These are phyloP conservation scores for Pythium myriotylum DNA, from an alignment of 352 stramenopile species.

Conservation along the genomic window DNA sequence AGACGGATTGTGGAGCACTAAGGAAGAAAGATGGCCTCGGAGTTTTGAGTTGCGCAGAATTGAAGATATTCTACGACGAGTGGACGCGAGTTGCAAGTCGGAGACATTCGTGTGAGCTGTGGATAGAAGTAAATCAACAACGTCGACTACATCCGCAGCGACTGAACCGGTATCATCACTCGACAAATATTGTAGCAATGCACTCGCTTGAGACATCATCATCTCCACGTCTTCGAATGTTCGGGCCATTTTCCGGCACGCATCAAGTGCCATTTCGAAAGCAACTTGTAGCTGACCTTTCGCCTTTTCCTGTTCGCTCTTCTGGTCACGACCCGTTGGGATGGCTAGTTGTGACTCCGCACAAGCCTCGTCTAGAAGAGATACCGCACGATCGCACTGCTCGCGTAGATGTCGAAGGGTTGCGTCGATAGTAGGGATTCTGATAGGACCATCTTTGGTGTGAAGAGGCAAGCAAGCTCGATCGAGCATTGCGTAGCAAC, in stretches of 20 bases:
- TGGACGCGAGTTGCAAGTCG: constrained; percentile 22
- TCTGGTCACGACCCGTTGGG: constrained; percentile 37
- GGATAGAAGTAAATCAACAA: constrained; percentile 25
- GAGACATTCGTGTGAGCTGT: constrained; percentile 2
- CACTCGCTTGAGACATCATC: constrained; percentile 53
- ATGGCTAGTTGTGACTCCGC: constrained; percentile 68
- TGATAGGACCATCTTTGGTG: constrained; percentile 12
- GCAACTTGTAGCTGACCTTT: constrained; percentile 65
- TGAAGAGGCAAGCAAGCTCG: constrained; percentile 33
- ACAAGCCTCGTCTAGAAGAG: constrained; percentile 62
- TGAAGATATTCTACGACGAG: constrained; percentile 36
- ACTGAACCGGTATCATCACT: background rate
- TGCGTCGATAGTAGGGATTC: constrained; percentile 38
- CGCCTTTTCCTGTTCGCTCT: constrained; percentile 43
- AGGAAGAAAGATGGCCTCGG: constrained; percentile 35
- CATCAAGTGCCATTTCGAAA: constrained; percentile 81
- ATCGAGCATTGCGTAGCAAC: constrained; percentile 59
- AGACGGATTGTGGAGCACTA: constrained; percentile 52
- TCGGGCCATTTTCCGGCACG: constrained; percentile 63
- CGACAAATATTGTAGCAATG: constrained; percentile 52
- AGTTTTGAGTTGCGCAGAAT: constrained; percentile 40
- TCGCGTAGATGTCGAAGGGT: constrained; percentile 41
- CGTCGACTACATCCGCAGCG: constrained; percentile 1
- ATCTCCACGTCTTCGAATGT: constrained; percentile 55
- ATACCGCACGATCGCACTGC: constrained; percentile 50